A percentile compares a stretch with the other conserved stretches of the same genome.
phyloP scores from a whole-genome alignment of 2,329 filamentous ascomycete species.

The Epichloe amarillans region DNA sequence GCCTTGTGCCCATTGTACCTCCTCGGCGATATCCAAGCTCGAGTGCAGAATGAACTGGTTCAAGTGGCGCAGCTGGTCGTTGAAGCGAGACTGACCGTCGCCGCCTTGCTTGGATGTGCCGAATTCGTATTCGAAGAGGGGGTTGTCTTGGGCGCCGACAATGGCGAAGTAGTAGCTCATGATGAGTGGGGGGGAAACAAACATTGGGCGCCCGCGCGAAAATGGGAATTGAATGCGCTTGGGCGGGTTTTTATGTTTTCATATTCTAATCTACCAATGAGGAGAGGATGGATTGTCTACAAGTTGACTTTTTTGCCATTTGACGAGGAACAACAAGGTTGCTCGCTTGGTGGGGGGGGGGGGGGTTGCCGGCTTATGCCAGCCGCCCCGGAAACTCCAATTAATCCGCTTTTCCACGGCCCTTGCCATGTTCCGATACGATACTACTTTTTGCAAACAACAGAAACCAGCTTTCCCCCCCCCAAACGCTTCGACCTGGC shows the following conservation, averaged over 20 bases:
- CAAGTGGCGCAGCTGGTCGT: constrained; percentile 77
- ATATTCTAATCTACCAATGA: neutral
- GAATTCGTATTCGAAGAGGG: constrained; percentile 93
- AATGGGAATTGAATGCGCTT: neutral
- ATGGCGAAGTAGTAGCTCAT: constrained; percentile 99
- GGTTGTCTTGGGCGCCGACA: constrained; percentile 87
- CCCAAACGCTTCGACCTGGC: no score
- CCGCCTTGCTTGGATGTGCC: constrained; percentile 92
- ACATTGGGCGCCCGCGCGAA: constrained; percentile 1
- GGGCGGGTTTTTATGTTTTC: neutral
- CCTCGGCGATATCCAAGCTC: constrained; percentile 86
- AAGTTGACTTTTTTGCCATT: no score
- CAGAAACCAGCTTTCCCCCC: no score
- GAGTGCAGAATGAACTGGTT: constrained; percentile 97
- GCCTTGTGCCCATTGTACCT: constrained; percentile 82
- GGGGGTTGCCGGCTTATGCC: neutral
- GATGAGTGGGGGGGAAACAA: constrained; percentile 14
- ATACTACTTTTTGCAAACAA: no score
- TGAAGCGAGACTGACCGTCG: constrained; percentile 82
- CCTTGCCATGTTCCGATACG: no score
- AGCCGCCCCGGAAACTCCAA: neutral
- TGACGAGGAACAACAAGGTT: no score
- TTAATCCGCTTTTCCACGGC: neutral
- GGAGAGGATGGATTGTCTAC: neutral
- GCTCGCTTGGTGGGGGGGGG: no score